Conservation (phyloP, 2,329 filamentous ascomycete species). For the Beauveria bassiana region DNA sequence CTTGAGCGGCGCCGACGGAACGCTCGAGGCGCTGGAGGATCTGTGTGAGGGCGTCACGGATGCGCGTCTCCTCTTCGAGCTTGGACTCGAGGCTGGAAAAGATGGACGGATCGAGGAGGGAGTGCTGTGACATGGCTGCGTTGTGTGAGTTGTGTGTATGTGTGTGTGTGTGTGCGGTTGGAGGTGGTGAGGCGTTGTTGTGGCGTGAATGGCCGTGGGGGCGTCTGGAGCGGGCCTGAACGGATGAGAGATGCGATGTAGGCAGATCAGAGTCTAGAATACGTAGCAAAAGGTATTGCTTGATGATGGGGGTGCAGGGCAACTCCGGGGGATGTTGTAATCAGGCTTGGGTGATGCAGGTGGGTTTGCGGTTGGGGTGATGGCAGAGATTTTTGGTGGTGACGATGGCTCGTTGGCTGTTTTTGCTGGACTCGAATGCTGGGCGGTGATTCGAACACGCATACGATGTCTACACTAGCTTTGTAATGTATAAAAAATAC, state of each 20-base stretch:
- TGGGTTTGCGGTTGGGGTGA: background rate
- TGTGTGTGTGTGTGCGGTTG: too few species aligned
- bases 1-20: conserved; percentile 72
- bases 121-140: conserved; percentile 24
- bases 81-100: conserved; percentile 82
- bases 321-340: too few species aligned
- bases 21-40: conserved; percentile 78
- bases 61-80: conserved; percentile 77
- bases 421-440: background rate
- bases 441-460: background rate
- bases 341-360: background rate
- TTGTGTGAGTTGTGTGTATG: background rate
- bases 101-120: conserved; percentile 63
- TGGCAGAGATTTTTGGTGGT: background rate
- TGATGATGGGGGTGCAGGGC: too few species aligned
- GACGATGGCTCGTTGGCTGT: background rate
- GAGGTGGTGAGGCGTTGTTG: too few species aligned
- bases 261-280: background rate
- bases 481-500: too few species aligned
- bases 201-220: background rate
- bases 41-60: conserved; percentile 76
- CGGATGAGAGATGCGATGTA: background rate
- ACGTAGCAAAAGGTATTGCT: too few species aligned
- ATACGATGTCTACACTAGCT: too few species aligned
- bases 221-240: background rate